Percentiles rank a stretch among this genome's conserved stretches.
phyloP scores from a whole-genome alignment of 306 rosid species.

The Adenanthera pavonina region DNA sequence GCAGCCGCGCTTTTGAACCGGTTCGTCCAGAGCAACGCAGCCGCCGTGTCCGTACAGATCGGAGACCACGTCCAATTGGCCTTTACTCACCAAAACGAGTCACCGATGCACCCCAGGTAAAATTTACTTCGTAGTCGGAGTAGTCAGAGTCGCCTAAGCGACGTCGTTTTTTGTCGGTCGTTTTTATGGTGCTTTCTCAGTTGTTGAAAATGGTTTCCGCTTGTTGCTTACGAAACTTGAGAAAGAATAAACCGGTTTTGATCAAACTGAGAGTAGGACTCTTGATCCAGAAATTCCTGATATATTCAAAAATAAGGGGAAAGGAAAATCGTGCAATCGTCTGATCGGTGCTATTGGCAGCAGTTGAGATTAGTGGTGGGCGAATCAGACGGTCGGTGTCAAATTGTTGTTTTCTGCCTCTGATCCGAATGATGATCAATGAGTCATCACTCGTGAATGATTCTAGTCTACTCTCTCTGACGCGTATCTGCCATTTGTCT shows the following conservation, averaged over 20 bases:
- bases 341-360: conserved; percentile 17
- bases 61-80: conserved; percentile 82
- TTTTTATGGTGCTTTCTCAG: neutral
- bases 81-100: conserved; percentile 80
- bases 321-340: neutral
- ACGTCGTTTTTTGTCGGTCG: conserved; percentile 8
- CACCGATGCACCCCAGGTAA: conserved; percentile 82
- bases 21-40: conserved; percentile 55
- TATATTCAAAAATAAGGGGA: neutral
- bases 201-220: neutral
- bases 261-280: neutral
- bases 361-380: neutral
- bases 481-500: neutral
- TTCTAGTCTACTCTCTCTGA: neutral
- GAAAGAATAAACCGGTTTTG: no score
- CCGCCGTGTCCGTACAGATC: conserved; percentile 72
- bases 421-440: conserved; percentile 25
- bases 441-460: conserved; percentile 8
- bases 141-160: neutral
- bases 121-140: neutral
- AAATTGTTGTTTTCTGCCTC: neutral
- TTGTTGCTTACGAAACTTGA: conserved; percentile 21
- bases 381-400: conserved; percentile 1
- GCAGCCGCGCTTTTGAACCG: conserved; percentile 64
- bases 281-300: neutral